Evolutionary conservation across 345 rosid species (phyloP), one percentile per base, ranked within the genome.

Genomic region (Sisymbrium altissimum): DNA sequence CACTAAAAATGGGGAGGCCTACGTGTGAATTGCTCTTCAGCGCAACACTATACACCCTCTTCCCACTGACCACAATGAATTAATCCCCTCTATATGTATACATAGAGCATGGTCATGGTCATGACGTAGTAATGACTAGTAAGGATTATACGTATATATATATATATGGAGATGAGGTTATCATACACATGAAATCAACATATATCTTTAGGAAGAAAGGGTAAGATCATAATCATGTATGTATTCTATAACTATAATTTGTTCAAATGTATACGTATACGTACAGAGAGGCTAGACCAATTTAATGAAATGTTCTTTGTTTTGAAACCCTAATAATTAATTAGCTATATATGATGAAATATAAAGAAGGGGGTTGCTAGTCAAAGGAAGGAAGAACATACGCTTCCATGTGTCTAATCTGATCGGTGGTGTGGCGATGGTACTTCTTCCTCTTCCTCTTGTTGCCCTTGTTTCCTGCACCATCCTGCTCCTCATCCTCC

Each of bases 401-500:
- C 99, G 91, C 84, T 86, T 92, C 99, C 99, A 95, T 95, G 79
- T 92, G 98, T 79, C 88, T 79, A 72, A 95, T 95, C 78, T 95
- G 99, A 21, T 89, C 94, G n/a, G 96, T 83, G 8, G 97, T 95
- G 68, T 95, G 99, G 46, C 99, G 89, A 62, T 95, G 98, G 39
- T 95, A 95, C 82, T 89, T 95, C 86, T 95, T 95, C 71, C 98
- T 83, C 86, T 90, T 95, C 83, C 86, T 95, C 87, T 88, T 95
- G 74, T 87, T 89, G 53, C 68, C 78, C 64, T 88, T 85, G 61
- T 77, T 75, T 12, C 57, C 80, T 18, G 70, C 18, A 19, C 64
- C 64, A 15, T 38, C 52, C 2, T 68, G 56, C 1, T 58, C 66
- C 12, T 45, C 35, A 1, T 32, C 29, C 29, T 27, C 85, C 1